Evolutionary conservation across 78 protist genomes (phyloP).

Genomic region (Guillardia theta): DNA sequence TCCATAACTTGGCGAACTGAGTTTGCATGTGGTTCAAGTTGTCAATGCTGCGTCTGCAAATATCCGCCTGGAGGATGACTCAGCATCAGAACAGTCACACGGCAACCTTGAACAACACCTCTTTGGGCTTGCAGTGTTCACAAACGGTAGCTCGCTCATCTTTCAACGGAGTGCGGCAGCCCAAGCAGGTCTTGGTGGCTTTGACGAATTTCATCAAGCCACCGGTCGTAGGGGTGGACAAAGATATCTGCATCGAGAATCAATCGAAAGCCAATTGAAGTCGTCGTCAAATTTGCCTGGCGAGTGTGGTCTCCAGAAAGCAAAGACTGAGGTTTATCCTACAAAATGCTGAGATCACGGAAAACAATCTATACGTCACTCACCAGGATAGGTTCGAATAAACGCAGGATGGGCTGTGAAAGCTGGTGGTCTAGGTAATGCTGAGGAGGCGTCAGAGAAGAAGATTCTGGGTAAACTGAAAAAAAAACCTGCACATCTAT

Average conservation of each 20-base stretch:
- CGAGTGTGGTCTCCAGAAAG: constrained; percentile 94
- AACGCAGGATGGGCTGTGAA: constrained; percentile 84
- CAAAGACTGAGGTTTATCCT: background rate
- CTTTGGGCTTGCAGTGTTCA: background rate
- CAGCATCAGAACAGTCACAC: background rate
- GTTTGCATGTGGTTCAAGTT: background rate
- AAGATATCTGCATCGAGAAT: constrained; percentile 58
- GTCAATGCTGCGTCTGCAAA: constrained; percentile 59
- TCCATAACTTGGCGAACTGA: constrained; percentile 84
- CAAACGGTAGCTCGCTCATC: background rate
- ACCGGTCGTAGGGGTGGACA: constrained; percentile 67
- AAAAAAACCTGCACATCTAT: constrained; percentile 82
- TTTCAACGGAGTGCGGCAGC: background rate
- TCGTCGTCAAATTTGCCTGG: too few relatives aligned
- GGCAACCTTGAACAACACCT: background rate
- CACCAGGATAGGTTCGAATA: constrained; percentile 88
- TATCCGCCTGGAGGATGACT: constrained; percentile 44
- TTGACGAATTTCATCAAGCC: constrained; percentile 81
- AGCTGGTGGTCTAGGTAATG: constrained; percentile 97
- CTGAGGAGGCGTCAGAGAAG: background rate
- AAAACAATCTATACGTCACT: background rate
- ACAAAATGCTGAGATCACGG: background rate
- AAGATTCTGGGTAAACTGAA: background rate
- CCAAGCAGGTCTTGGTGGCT: constrained; percentile 62
- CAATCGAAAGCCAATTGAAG: too few relatives aligned